phyloP scores from a whole-genome alignment of 2,329 filamentous ascomycete genomes.

The Ophiocordyceps camponoti-leonardi region DNA sequence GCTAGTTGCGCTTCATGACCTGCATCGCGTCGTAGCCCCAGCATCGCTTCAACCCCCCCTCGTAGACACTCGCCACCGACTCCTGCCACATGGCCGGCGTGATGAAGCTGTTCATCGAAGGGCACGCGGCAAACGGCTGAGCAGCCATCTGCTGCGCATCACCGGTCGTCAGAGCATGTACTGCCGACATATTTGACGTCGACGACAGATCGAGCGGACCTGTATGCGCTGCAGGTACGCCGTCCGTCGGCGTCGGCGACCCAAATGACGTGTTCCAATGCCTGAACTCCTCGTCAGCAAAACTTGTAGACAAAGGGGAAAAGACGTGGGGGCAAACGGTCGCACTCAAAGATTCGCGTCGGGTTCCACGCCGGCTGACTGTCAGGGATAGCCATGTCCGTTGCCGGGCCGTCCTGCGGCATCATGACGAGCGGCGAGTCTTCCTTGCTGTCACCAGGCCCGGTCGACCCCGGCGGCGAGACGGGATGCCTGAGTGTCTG shows the following conservation, averaged over 20 bases:
- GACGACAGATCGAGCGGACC: slow-evolving; percentile 31
- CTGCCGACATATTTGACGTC: slow-evolving; percentile 34
- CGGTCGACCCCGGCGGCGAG: slow-evolving; percentile 62
- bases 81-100: slow-evolving; percentile 61
- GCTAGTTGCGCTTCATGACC: slow-evolving; percentile 12
- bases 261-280: slow-evolving; percentile 95
- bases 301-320: too few relatives aligned
- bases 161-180: slow-evolving; percentile 21
- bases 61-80: slow-evolving; percentile 51
- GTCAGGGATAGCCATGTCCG: slow-evolving; percentile 42
- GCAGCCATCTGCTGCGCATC: slow-evolving; percentile 28
- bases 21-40: slow-evolving; percentile 37
- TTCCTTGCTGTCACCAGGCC: slow-evolving; percentile 57
- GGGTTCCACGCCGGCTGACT: slow-evolving; percentile 67
- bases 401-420: slow-evolving; percentile 38
- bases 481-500: slow-evolving; percentile 39
- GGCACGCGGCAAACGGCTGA: slow-evolving; percentile 32
- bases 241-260: slow-evolving; percentile 31
- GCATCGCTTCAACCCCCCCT: slow-evolving; percentile 42
- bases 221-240: slow-evolving; percentile 22
- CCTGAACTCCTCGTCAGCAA: slow-evolving; percentile 24
- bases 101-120: slow-evolving; percentile 40
- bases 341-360: slow-evolving; percentile 70
- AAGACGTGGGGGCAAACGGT: too few relatives aligned
- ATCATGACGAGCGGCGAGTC: slow-evolving; percentile 62